Conservation (phyloP, 164 flowering plant species). For the Nymphaea thermarum region DNA sequence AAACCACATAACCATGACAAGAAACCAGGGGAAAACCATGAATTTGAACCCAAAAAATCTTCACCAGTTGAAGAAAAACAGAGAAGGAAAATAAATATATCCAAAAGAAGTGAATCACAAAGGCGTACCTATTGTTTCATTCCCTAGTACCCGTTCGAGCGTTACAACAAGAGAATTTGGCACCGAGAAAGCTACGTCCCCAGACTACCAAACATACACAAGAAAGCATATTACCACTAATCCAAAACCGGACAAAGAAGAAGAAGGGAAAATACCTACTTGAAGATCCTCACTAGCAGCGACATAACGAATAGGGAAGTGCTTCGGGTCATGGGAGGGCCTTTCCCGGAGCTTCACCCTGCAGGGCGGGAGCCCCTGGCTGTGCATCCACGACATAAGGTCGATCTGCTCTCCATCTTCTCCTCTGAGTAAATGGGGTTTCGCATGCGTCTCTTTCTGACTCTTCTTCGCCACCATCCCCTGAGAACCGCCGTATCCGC, state of each 20-base stretch:
- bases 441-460: conserved; percentile 24
- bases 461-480: conserved; percentile 44
- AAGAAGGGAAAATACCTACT: conserved; percentile 20
- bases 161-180: conserved; percentile 91
- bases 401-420: conserved; percentile 32
- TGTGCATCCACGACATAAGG: conserved; percentile 90
- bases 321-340: conserved; percentile 45
- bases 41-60: too few relatives aligned
- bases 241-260: background rate
- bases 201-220: conserved; percentile 35
- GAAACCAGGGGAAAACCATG: too few relatives aligned
- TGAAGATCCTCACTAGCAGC: conserved; percentile 89
- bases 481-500: conserved; percentile 28
- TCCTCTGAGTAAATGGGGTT: conserved; percentile 18
- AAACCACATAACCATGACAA: too few relatives aligned
- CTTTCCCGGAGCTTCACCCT: conserved; percentile 69
- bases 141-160: conserved; percentile 89
- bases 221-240: background rate
- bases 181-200: conserved; percentile 84
- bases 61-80: too few relatives aligned
- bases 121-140: conserved; percentile 66
- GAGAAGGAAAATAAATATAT: background rate
- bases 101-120: too few relatives aligned
- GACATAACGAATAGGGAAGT: conserved; percentile 62
- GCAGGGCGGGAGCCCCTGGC: conserved; percentile 79